These are phyloP conservation scores for Avicennia marina DNA, from an alignment of 257 asterid species.

Conservation along the genomic window DNA sequence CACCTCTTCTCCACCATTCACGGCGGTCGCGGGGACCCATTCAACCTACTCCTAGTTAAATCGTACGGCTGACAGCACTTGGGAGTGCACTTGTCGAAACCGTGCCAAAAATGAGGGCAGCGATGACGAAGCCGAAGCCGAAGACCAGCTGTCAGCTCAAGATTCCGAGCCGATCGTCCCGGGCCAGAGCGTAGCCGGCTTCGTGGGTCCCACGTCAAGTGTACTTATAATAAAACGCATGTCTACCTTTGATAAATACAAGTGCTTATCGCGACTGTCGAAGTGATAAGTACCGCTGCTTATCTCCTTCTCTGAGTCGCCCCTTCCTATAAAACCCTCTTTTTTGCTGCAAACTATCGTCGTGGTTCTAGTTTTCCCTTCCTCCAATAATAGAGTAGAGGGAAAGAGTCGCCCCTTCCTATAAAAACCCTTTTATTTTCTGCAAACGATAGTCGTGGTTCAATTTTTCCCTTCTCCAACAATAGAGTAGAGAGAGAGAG, in stretches of 20 bases:
- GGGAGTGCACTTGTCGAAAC: too few species aligned
- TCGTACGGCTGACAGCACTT: constrained; percentile 17
- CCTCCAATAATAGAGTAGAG: constrained; percentile 41
- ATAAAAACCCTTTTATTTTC: constrained; percentile 34
- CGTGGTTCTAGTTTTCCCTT: constrained; percentile 22
- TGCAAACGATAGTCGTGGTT: constrained; percentile 31
- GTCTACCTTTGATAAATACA: rapidly evolving
- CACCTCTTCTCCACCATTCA: constrained; percentile 15
- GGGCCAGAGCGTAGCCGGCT: background rate
- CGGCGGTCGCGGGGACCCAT: constrained; percentile 13
- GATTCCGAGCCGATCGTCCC: constrained; percentile 39
- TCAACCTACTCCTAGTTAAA: constrained; percentile 13
- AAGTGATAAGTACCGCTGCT: rapidly evolving
- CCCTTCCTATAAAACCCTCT: constrained; percentile 38
- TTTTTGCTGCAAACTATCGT: constrained; percentile 33
- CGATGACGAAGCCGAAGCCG: constrained; percentile 14
- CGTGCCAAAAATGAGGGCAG: background rate
- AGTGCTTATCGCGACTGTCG: rapidly evolving
- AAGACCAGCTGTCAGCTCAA: constrained; percentile 33
- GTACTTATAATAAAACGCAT: constrained; percentile 9
- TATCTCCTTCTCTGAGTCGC: constrained; percentile 30
- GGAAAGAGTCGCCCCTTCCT: constrained; percentile 41
- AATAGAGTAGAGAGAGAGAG: constrained; percentile 44
- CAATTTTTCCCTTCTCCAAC: constrained; percentile 26
- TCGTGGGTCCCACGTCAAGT: constrained; percentile 32